Base-by-base conservation (phyloP, 495 filamentous ascomycete genomes). In the Penicillium cosmopolitanum region DNA sequence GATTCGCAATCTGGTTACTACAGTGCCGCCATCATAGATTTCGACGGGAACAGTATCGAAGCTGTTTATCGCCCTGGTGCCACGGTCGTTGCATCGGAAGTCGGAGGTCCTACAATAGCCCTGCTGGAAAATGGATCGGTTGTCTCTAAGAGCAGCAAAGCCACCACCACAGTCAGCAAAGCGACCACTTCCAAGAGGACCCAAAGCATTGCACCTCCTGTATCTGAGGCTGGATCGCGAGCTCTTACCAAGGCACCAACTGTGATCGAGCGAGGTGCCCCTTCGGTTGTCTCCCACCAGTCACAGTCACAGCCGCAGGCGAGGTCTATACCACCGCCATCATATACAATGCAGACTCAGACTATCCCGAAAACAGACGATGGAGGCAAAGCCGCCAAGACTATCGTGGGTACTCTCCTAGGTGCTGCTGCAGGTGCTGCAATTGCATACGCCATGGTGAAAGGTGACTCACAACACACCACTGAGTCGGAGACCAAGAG, bases 381-480 rank as follows among this genome's bases (percentile, higher is more conserved):
- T 53, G 69, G 69, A 23, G 72, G 69, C 55, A 78, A 70, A 51
- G 69, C 71, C 16, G 76, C 77, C 21, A 80, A 80, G 60, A 86
- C 86, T 2, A 75, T 96, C 25, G 79, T 95, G 8, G 91, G 90
- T 10, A 89, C 88, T 4, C 81, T 93, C 48, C 84, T 92, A 6
- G 92, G 89, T 21, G 91, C 87, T 16, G 89, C 89, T 9, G 84
- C 89, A 3, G 92, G 89, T 51, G 89, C 88, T 13, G 88, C 87
- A 0, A 68, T 92, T 38, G 87, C 89, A 1, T 94, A 93, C 69
- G 85, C 87, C 36, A 87, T 90, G 76, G 77, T 81, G 56, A 85
- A 80, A 61, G 72, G 79, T 28, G 88, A 67, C 64, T 80, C 60
- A 4, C 66, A 69, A 18, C 68, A 62, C 33, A 40, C 62, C 7